phyloP scores from a whole-genome alignment of 805 yeast genomes.

The Hanseniaspora hatyaiensis region DNA sequence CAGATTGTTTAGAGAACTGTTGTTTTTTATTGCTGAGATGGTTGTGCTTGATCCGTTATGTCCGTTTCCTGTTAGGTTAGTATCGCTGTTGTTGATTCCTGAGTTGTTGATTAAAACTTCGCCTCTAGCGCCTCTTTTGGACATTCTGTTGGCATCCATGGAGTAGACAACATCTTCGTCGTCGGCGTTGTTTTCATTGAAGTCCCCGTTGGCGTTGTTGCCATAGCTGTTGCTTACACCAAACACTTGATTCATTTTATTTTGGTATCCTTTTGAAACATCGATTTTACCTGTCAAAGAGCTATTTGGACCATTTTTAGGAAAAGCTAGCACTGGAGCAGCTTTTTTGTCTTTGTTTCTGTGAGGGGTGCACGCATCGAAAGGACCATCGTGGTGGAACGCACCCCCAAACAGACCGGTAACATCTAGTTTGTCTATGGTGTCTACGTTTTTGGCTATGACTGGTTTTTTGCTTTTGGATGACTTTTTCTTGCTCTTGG shows the following conservation, averaged over 20 bases:
- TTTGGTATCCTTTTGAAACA: constrained; percentile 38
- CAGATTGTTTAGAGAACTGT: constrained; percentile 45
- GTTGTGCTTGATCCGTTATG: constrained; percentile 18
- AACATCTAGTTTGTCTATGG: constrained; percentile 90
- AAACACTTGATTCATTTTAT: constrained; percentile 63
- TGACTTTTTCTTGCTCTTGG: constrained; percentile 16
- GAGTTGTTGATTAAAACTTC: constrained; percentile 9
- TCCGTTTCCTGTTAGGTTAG: constrained; percentile 18
- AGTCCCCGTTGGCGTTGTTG: constrained; percentile 30
- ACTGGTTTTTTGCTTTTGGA: constrained; percentile 29
- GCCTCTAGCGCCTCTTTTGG: constrained; percentile 19
- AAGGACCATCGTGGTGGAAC: constrained; percentile 98
- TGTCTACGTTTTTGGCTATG: constrained; percentile 64
- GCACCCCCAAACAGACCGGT: constrained; percentile 90
- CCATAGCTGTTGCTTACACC: constrained; percentile 41
- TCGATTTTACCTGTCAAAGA: constrained; percentile 59
- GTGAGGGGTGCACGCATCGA: constrained; percentile 96
- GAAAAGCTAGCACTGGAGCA: constrained; percentile 93
- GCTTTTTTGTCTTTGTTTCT: constrained; percentile 64
- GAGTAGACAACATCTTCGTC: constrained; percentile 32
- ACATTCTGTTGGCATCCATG: constrained; percentile 20
- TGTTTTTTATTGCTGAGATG: constrained; percentile 39
- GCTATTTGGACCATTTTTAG: constrained; percentile 87
- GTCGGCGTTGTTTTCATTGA: constrained; percentile 30
- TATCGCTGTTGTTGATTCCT: neutral